phyloP scores from a whole-genome alignment of 257 asterid genomes.

The Ajuga chamaepitys region DNA sequence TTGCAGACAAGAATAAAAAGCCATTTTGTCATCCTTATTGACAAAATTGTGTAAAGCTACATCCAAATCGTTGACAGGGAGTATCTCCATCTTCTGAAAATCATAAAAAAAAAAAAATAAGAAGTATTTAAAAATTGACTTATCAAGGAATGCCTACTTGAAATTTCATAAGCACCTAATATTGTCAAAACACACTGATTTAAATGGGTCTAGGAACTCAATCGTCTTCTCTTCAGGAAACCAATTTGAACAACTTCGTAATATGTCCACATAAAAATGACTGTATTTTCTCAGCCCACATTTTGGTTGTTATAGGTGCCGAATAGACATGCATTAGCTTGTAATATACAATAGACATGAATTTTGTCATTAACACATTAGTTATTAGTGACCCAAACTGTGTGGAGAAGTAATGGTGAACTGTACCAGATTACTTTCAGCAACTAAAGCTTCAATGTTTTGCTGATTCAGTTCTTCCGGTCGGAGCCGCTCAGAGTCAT shows the following conservation, averaged over 20 bases:
- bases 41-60: slow-evolving; percentile 89
- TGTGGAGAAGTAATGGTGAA: slow-evolving; percentile 12
- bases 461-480: slow-evolving; percentile 97
- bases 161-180: not conserved
- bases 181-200: not conserved
- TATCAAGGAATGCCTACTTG: not conserved
- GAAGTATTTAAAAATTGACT: not conserved
- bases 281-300: not conserved
- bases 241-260: slow-evolving; percentile 6
- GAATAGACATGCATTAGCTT: not conserved
- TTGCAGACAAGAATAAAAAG: slow-evolving; percentile 82
- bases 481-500: slow-evolving; percentile 79
- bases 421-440: slow-evolving; percentile 92
- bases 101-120: slow-evolving; percentile 2
- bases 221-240: not conserved
- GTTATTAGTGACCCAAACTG: slow-evolving; percentile 4
- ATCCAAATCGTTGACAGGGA: slow-evolving; percentile 93
- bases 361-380: slow-evolving; percentile 8
- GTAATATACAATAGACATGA: slow-evolving; percentile 1
- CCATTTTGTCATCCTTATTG: slow-evolving; percentile 93
- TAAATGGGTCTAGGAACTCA: slow-evolving; percentile 5
- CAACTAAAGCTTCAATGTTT: slow-evolving; percentile 95
- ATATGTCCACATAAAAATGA: not conserved
- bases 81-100: slow-evolving; percentile 91
- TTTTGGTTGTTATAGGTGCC: not conserved